These are phyloP conservation scores for Trichosporon coremiiforme DNA, from an alignment of 1,284 basidiomycete genomes.

Conservation along the genomic window DNA sequence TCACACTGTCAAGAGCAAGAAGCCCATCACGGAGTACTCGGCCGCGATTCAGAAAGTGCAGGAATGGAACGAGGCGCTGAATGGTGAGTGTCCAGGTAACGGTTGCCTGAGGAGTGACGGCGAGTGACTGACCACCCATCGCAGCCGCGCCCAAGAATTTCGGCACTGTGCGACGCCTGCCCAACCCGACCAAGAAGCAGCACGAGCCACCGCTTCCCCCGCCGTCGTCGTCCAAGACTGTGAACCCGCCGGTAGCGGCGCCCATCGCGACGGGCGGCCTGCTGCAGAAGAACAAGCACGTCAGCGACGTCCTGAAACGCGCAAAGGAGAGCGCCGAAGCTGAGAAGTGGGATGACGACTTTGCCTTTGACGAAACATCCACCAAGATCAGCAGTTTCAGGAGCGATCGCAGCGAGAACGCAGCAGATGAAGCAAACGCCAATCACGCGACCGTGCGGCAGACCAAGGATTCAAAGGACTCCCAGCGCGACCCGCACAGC, in stretches of 20 bases:
- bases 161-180: conserved; percentile 38
- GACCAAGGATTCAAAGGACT: conserved; percentile 17
- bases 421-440: conserved; percentile 5
- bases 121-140: conserved; percentile 34
- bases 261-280: conserved; percentile 33
- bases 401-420: background rate
- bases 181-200: conserved; percentile 21
- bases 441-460: conserved; percentile 48
- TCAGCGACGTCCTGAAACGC: conserved; percentile 64
- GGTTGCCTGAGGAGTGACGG: conserved; percentile 15
- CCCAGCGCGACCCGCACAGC: background rate
- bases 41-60: conserved; percentile 93
- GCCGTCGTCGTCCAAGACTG: background rate
- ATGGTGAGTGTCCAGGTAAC: conserved; percentile 63
- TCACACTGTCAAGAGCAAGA: conserved; percentile 58
- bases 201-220: conserved; percentile 12
- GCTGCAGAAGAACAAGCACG: conserved; percentile 62
- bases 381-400: conserved; percentile 33
- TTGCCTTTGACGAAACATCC: conserved; percentile 76
- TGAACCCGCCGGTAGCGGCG: background rate
- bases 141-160: conserved; percentile 58
- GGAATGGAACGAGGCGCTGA: conserved; percentile 97
- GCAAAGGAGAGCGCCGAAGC: conserved; percentile 40
- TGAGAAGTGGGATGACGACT: conserved; percentile 82
- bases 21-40: conserved; percentile 75